A percentile compares a stretch with the other conserved stretches of the same genome.
Conservation (phyloP, 306 rosid genomes). For the Quercus dentata region DNA sequence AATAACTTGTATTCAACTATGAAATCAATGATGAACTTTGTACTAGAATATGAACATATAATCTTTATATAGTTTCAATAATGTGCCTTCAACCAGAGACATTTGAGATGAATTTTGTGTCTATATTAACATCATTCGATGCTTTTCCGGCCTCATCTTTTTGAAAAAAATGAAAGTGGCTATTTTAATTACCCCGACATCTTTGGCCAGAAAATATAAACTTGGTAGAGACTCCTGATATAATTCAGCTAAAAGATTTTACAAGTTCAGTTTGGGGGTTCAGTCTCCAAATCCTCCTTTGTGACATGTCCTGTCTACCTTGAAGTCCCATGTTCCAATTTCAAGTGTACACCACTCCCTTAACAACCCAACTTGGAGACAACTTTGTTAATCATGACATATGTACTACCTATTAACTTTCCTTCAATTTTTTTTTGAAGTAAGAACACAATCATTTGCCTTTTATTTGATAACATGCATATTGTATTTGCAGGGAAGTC, state of each 20-base stretch:
- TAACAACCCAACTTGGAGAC: background rate
- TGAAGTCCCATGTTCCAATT: background rate
- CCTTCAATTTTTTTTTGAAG: background rate
- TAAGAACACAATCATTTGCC: background rate
- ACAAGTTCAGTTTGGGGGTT: background rate
- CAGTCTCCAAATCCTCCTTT: background rate
- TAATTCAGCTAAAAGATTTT: background rate
- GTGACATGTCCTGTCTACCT: background rate
- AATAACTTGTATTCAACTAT: too few relatives aligned
- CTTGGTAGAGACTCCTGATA: background rate
- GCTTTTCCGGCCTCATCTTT: background rate
- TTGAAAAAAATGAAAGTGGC: background rate
- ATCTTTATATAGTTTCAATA: background rate
- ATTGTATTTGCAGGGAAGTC: conserved; percentile 28
- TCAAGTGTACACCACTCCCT: background rate
- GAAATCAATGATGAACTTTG: background rate
- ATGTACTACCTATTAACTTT: background rate
- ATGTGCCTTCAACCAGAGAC: background rate
- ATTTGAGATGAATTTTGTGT: background rate
- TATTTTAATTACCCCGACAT: background rate
- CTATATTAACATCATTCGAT: background rate
- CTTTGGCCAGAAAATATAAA: background rate
- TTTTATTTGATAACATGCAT: background rate
- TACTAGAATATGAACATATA: background rate
- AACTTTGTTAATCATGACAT: background rate